Evolutionary conservation across 2,329 filamentous ascomycete species (phyloP), one percentile per base, ranked within the genome.

Genomic region (Colletotrichum sp.): DNA sequence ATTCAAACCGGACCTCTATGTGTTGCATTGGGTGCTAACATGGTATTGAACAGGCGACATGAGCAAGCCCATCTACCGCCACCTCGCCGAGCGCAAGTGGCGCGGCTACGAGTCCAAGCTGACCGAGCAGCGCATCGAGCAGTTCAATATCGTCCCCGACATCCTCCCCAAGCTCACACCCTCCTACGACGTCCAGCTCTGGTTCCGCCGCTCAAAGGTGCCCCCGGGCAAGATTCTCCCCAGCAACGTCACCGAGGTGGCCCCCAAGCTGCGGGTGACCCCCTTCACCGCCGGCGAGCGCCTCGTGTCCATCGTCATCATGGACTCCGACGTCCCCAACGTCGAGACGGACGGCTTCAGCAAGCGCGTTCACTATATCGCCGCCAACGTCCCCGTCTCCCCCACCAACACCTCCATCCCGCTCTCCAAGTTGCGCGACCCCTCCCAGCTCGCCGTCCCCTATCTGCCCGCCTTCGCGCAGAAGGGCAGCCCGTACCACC

Each of bases 21-120:
- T 27, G 12, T 12, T 28, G 39, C 36, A 71, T 74, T 32, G 70
- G 32, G 30, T 67, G 71, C 39, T 77, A 64, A 60, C 36, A 43
- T 3, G 61, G 15, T 39, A 34, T 30, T 28, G 52, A 66, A 58
- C 16, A 98, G 96, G 94, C 78, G 96, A 98, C 85, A 96, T 98
- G 95, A 93, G 92, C 87, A 98, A 98, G 85, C 96, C 96, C 77
- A 96, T 99, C 82, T 99, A 99, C 88, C 94, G 96, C 78, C 91
- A 94, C 85, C 93, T 98, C 66, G 95, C 96, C 76, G 91, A 98
- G 82, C 88, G 90, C 80, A 96, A 97, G 87, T 99, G 97, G 97
- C 93, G 93, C 79, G 89, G 92, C 78, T 96, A 97, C 87, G 93
- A 95, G 82, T 92, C 94, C 80, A 92, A 92, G 80, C 87, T 98